Evolutionary conservation across 768 basidiomycete genomes (phyloP).

Genomic region (Dacryopinax primogenitus): DNA sequence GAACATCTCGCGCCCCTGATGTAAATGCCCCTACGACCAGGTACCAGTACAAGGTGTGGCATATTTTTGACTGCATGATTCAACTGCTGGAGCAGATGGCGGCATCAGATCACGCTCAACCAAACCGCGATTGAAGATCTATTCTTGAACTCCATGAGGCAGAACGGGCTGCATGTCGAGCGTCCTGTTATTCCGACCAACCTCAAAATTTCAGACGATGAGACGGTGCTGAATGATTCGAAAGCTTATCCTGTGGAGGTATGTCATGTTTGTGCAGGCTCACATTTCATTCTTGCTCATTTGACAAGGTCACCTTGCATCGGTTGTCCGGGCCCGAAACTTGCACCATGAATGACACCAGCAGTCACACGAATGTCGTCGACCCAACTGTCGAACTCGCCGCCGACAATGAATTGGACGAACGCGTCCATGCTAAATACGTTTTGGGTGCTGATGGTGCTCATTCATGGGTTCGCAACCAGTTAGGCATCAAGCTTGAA

Average conservation of each 20-base stretch:
- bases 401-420: conserved; percentile 19
- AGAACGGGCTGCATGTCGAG: conserved; percentile 37
- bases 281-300: background rate
- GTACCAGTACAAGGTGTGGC: conserved; percentile 53
- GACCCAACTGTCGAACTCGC: background rate
- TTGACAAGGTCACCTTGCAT: background rate
- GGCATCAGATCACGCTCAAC: conserved; percentile 40
- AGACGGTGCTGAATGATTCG: conserved; percentile 33
- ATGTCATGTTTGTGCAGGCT: background rate
- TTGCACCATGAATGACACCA: background rate
- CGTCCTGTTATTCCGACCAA: conserved; percentile 40
- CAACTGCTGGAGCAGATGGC: conserved; percentile 7
- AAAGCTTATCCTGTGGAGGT: conserved; percentile 29
- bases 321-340: background rate
- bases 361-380: background rate
- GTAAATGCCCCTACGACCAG: conserved; percentile 50
- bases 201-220: conserved; percentile 36
- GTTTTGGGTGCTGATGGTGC: conserved; percentile 62
- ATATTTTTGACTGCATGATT: background rate
- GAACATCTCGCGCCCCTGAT: conserved; percentile 51
- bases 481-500: conserved; percentile 53
- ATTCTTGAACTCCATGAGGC: conserved; percentile 43
- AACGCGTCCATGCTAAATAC: conserved; percentile 57
- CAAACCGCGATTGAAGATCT: conserved; percentile 52
- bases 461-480: conserved; percentile 72